phyloP scores from a whole-genome alignment of 768 basidiomycete genomes.

The Leccinum disarticulatum region DNA sequence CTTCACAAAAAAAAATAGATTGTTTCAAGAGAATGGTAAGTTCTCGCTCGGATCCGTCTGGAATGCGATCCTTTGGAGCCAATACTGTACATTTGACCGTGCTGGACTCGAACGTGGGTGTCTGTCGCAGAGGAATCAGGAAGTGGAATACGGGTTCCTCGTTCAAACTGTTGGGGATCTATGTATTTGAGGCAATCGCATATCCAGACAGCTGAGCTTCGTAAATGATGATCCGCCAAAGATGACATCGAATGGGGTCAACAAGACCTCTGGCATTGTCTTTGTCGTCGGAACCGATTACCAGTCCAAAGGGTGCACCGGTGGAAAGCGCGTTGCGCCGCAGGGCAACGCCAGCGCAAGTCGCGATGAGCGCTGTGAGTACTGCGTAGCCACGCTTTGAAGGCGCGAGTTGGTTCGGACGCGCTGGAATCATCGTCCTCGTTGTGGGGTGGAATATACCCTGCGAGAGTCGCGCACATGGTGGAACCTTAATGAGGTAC shows the following conservation, averaged over 20 bases:
- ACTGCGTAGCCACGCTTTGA: no score
- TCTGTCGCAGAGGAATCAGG: slow-evolving; percentile 71
- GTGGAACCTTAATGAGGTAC: no score
- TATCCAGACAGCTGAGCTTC: slow-evolving; percentile 32
- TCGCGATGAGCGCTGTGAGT: no score
- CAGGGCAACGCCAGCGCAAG: no score
- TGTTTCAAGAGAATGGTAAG: slow-evolving; percentile 33
- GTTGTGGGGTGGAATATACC: background rate
- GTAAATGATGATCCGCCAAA: slow-evolving; percentile 56
- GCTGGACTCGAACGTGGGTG: slow-evolving; percentile 57
- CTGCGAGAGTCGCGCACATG: no score
- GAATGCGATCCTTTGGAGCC: no score
- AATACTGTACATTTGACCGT: slow-evolving; percentile 51
- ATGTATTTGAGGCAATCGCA: no score
- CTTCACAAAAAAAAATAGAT: slow-evolving; percentile 55
- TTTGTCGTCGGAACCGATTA: background rate
- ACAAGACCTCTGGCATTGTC: slow-evolving; percentile 25
- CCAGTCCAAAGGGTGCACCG: no score
- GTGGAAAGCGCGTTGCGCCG: no score
- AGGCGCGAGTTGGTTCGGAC: slow-evolving; percentile 28
- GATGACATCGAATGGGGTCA: slow-evolving; percentile 28
- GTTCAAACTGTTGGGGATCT: slow-evolving; percentile 8
- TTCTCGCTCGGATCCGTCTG: background rate
- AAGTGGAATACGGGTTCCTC: slow-evolving; percentile 55
- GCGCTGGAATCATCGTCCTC: slow-evolving; percentile 19